Evolutionary conservation across 139 green algal species (phyloP), one percentile per base, ranked within the genome.

Genomic region (Coelastrella sp.): DNA sequence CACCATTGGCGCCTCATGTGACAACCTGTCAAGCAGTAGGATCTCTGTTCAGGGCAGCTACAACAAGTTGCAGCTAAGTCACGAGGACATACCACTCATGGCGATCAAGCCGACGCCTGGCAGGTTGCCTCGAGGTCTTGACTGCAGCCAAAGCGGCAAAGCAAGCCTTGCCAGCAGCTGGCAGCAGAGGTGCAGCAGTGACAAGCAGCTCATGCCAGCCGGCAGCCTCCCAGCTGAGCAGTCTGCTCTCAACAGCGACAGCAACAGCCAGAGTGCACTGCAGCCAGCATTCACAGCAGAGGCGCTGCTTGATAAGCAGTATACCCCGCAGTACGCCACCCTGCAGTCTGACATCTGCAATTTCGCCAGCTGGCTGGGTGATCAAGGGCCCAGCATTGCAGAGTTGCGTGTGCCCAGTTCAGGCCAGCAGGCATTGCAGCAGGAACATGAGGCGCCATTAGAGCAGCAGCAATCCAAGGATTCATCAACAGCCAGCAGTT

Each of bases 291-390:
- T 11, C 35, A 57, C 49, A 7, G 68, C 68, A 78, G 82, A 8
- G 65, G 78, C 74, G 15, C 10, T 9, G 9, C 20, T 49, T 11
- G 24, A 22, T n/a, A n/a, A 65, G 68, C 68, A 56, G 68, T 24
- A 5, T 10, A 56, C 80, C 22, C 49, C 9, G 22, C 84, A 81
- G 66, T 81, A 88, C 66, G 84, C 68, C 9, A 88, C 84, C 8
- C 17, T 66, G 49, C 84, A 88, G 84, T 88, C 84, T 70, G 84
- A 88, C 56, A 68, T 88, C 9, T 88, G 84, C 22, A 88, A 88
- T 49, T 88, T 59, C n/a, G 84, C 84, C 14, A 88, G 84, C 84
- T 88, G 84, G 84, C 84, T 88, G 8, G 84, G 68, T 24, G 61
- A 49, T 70, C 24, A 25, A 4, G 82, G 60, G 9, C 68, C 57